Evolutionary conservation across 441 rosid species (phyloP).

Genomic region (Erodium texanum): DNA sequence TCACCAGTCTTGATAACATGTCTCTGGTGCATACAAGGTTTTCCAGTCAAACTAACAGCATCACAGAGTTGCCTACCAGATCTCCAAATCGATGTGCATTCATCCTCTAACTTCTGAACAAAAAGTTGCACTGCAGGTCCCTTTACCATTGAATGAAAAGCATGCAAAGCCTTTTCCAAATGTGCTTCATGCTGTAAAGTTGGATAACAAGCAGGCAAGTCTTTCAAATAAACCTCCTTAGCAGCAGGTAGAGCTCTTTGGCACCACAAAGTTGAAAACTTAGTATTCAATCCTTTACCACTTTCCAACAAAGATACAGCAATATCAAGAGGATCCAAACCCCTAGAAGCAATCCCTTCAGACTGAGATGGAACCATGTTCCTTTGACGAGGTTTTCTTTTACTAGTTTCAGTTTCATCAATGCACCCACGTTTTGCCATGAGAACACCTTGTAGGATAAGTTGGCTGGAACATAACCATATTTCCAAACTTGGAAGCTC

Average conservation of each 20-base stretch:
- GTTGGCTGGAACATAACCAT: conserved; percentile 60
- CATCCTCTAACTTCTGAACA: conserved; percentile 58
- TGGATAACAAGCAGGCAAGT: conserved; percentile 62
- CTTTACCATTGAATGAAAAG: conserved; percentile 64
- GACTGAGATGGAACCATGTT: conserved; percentile 30
- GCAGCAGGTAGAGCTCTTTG: conserved; percentile 69
- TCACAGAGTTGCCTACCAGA: conserved; percentile 84
- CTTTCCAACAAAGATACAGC: conserved; percentile 57
- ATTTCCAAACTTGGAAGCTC: conserved; percentile 60
- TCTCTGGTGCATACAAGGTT: conserved; percentile 68
- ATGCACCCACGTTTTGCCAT: conserved; percentile 43
- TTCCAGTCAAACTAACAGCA: conserved; percentile 80
- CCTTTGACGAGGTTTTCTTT: conserved; percentile 51
- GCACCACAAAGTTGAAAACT: conserved; percentile 69
- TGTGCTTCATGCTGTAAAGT: conserved; percentile 60
- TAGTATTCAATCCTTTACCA: conserved; percentile 55
- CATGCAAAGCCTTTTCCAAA: conserved; percentile 48
- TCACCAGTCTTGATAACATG: conserved; percentile 31
- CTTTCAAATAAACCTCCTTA: conserved; percentile 59
- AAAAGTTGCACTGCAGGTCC: conserved; percentile 59
- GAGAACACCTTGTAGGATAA: conserved; percentile 46
- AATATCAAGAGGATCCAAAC: conserved; percentile 41
- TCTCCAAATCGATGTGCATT: conserved; percentile 64
- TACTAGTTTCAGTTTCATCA: conserved; percentile 41
- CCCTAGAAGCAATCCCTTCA: conserved; percentile 41